Evolutionary conservation across 2,329 filamentous ascomycete species (phyloP), one percentile per base, ranked within the genome.

Genomic region (Penicillium decumbens): DNA sequence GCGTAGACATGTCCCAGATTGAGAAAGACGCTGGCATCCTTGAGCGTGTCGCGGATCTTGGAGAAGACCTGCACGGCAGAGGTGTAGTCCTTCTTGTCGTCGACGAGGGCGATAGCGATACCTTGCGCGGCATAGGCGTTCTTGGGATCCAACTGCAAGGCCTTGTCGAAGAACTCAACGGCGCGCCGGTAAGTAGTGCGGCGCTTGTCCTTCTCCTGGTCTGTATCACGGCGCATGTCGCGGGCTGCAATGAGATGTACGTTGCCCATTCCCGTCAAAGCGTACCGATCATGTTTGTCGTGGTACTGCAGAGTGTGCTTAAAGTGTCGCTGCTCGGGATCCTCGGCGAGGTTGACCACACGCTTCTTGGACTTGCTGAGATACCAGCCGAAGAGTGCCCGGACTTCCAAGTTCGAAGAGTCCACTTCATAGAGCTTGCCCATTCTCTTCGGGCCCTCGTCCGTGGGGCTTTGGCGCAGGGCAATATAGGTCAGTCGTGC

Each of bases 91-190:
- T 93, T 96, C 75, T 87, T 93, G 68, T 97, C 92, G 68, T 98
- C 93, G 0, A 93, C 85, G 25, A 98, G 77, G 7, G 92, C 91
- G 65, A 98, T 97, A 12, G 89, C 93, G 57, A 98, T 84, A 53
- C 95, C 93, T 67, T 98, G 93, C 1, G 93, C 93, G 6, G 95
- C 95, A 67, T 95, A 95, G 0, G 93, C 92, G 60, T 97, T 98
- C 73, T 87, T 90, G 0, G 90, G 84, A 64, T 98, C 93, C n/a
- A 98, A 76, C 55, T 95, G 89, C 20, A 98, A 76, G 4, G 92
- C 92, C 73, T 98, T 98, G 68, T 97, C 93, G 62, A 96, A 98
- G 72, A 98, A 98, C 67, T 98, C 95, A 9, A 97, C 91, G 0
- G 93, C 91, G 59, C 92, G 90, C 66, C 85, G 83, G 66, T 97